Conservation (phyloP, 129 eudicot genomes). For the Chrysanthemum lavandulifolium region DNA sequence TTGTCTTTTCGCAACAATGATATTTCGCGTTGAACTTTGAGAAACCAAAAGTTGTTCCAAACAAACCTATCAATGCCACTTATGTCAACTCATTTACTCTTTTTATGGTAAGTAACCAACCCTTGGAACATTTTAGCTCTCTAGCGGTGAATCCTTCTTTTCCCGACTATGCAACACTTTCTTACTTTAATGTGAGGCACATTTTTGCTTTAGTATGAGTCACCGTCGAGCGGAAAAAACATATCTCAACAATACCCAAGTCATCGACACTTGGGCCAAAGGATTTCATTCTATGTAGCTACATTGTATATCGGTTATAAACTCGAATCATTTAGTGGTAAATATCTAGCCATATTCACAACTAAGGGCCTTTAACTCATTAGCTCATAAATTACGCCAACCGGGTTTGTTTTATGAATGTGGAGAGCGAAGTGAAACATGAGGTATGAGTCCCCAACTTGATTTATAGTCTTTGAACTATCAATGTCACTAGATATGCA, state of each 20-base stretch:
- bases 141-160: not conserved
- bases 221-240: not conserved
- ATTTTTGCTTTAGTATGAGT: not conserved
- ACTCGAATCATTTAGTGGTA: not conserved
- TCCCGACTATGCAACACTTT: too few relatives aligned
- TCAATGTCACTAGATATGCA: too few relatives aligned
- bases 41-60: not conserved
- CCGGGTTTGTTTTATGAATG: too few relatives aligned
- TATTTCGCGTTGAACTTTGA: not conserved
- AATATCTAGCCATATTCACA: not conserved
- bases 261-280: not conserved
- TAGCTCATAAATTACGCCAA: not conserved
- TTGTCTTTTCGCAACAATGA: not conserved
- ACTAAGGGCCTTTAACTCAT: not conserved
- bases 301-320: not conserved
- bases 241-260: not conserved
- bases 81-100: not conserved
- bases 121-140: not conserved
- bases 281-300: not conserved
- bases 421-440: too few relatives aligned
- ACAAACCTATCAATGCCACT: not conserved
- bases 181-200: not conserved
- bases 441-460: too few relatives aligned
- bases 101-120: too few relatives aligned
- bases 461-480: too few relatives aligned